Evolutionary conservation across 228 moss, liverwort and hornwort species (phyloP), one percentile per base, ranked within the genome.

Genomic region (Sphagnum magellanicum): DNA sequence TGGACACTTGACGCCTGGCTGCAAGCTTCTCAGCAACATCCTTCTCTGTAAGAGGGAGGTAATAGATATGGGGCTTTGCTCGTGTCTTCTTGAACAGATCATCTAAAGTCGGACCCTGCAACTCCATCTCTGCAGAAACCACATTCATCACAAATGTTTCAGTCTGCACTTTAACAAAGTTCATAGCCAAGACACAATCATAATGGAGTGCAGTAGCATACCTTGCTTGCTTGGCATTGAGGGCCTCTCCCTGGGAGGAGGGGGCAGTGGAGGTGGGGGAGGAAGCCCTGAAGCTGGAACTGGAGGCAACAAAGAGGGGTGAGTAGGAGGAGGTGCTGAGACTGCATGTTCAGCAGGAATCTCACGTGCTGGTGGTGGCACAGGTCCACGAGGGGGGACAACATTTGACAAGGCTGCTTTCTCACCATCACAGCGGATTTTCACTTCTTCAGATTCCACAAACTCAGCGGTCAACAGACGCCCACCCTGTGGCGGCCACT

Each of bases 211-310:
- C 63, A 63, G 17, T 47, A 69, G 14, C 70, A 67, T 67, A 87
- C 86, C 86, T 78, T 83, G 86, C 70, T 83, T 87, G 9, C 47
- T 64, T 64, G 64, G 64, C 47, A 64, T 49, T 13, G 32, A 49
- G 63, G 78, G 70, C 78, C 72, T 78, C 70, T 92, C 92, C 70
- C 80, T 87, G 49, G 89, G 84, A 70, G 89, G 82, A 69, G 85
- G 83, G 52, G 91, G 80, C 52, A 84, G 82, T 64, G 87, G 84
- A 59, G 92, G 84, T 70, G 88, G 79, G 62, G 90, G 83, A 77
- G 89, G 91, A 77, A 92, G 83, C 0, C 68, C 66, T 59, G 73
- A 64, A 12, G 74, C 70, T 50, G 83, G 67, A 67, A 82, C 65
- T 64, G 87, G 75, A 10, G 73, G 76, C 67, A 73, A 66, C 68